A percentile compares a stretch with the other conserved stretches of the same genome.
Conservation (phyloP, 306 rosid species). For the Prosopis cineraria region DNA sequence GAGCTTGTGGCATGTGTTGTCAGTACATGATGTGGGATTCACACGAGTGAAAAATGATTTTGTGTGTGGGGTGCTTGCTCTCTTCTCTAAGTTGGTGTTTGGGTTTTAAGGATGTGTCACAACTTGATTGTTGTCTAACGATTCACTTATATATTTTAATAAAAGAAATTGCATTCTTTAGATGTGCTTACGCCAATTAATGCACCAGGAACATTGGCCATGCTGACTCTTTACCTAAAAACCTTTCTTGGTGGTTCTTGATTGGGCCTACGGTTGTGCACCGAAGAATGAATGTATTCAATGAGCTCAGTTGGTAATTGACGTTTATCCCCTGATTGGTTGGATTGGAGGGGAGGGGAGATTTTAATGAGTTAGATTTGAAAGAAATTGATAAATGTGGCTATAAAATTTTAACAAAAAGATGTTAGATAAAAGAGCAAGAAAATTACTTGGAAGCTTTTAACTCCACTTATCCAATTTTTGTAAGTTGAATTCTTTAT, state of each 20-base stretch:
- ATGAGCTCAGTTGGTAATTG: background rate
- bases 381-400: too few relatives aligned
- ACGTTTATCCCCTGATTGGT: too few relatives aligned
- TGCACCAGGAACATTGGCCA: constrained; percentile 1
- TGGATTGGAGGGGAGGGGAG: too few relatives aligned
- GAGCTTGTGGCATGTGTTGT: constrained; percentile 30
- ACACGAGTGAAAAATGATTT: constrained; percentile 36
- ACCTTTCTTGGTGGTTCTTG: constrained; percentile 1
- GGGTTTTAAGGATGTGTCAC: constrained; percentile 37
- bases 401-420: too few relatives aligned
- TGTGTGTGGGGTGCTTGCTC: constrained; percentile 28
- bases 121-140: constrained; percentile 33
- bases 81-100: constrained; percentile 37
- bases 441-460: too few relatives aligned
- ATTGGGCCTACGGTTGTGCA: background rate
- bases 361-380: too few relatives aligned
- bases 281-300: constrained; percentile 3
- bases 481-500: too few relatives aligned
- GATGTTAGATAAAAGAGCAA: too few relatives aligned
- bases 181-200: constrained; percentile 26
- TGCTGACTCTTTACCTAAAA: background rate
- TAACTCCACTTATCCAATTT: too few relatives aligned
- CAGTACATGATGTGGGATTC: constrained; percentile 34
- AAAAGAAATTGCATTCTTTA: constrained; percentile 45
- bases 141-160: constrained; percentile 31